Percentiles rank a stretch among this genome's conserved stretches.
Evolutionary conservation across 805 yeast genomes (phyloP).

Genomic region (Isabelozyma pseudorhagii): DNA sequence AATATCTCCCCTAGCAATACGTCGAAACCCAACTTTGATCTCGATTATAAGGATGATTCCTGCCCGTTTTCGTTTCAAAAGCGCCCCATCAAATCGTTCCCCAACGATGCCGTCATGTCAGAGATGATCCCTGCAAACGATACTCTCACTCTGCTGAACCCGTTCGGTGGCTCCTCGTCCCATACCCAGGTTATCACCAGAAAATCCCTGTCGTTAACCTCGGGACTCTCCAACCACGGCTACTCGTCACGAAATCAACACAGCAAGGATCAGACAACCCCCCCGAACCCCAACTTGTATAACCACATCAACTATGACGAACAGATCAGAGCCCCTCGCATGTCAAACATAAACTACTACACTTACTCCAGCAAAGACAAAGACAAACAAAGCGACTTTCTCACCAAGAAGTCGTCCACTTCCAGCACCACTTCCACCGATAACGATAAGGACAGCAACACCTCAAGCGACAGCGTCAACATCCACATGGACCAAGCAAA

Average conservation of each 20-base stretch:
- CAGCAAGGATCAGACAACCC: background rate
- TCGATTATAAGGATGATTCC: background rate
- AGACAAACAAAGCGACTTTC: background rate
- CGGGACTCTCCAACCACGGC: background rate
- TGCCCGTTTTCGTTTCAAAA: constrained; percentile 28
- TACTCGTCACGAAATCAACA: background rate
- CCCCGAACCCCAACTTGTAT: background rate
- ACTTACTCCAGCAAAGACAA: constrained; percentile 11
- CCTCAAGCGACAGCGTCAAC: background rate
- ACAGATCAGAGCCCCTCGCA: constrained; percentile 53
- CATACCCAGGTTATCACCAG: background rate
- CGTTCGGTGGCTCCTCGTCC: background rate
- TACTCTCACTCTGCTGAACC: background rate
- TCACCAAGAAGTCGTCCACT: background rate
- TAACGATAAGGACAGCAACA: background rate
- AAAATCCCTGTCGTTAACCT: background rate
- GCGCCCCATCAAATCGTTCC: constrained; percentile 20
- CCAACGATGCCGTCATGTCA: constrained; percentile 22
- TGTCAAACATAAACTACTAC: constrained; percentile 35
- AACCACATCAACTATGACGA: constrained; percentile 43
- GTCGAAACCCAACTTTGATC: background rate
- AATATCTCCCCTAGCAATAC: background rate
- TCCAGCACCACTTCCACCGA: background rate
- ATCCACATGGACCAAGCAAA: background rate
- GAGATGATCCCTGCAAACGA: constrained; percentile 18